Evolutionary conservation across 192 early-diverging fungal species (phyloP).

Genomic region (Spinellus fusiger): DNA sequence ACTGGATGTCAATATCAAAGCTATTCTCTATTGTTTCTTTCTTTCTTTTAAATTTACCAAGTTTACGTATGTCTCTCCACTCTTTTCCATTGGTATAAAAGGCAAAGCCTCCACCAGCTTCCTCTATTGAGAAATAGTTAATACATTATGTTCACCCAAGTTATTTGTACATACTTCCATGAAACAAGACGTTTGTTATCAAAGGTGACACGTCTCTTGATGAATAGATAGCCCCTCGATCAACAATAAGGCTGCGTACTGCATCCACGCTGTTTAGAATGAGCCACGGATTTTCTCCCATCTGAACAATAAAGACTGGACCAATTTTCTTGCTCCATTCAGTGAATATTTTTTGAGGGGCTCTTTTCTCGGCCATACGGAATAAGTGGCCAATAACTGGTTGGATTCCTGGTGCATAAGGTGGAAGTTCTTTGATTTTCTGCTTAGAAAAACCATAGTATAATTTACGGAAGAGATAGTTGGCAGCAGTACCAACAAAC

Average conservation of each 20-base stretch:
- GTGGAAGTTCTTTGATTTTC: no score
- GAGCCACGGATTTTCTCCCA: conserved; percentile 25
- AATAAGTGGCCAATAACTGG: conserved; percentile 29
- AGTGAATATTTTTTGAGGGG: conserved; percentile 20
- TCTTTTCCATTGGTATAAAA: conserved; percentile 10
- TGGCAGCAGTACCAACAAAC: no score
- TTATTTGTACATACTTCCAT: conserved; percentile 16
- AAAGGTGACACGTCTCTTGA: conserved; percentile 23
- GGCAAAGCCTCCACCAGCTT: conserved; percentile 10
- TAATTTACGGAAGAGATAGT: no score
- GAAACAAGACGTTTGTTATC: conserved; percentile 22
- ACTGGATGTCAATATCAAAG: not conserved
- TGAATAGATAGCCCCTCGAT: conserved; percentile 28
- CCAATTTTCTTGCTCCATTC: conserved; percentile 23
- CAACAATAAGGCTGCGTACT: conserved; percentile 26
- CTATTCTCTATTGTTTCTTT: not conserved
- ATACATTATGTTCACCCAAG: not conserved
- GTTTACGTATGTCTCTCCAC: conserved; percentile 15
- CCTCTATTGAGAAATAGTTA: not conserved
- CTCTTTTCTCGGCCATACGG: conserved; percentile 1
- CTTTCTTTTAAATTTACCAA: conserved; percentile 1
- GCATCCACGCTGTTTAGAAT: conserved; percentile 22
- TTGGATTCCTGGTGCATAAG: conserved; percentile 18
- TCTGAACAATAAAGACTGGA: conserved; percentile 26
- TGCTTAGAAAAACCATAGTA: no score